Evolutionary conservation across 805 yeast species (phyloP), one percentile per base, ranked within the genome.

Genomic region (Danielia reshetovae): DNA sequence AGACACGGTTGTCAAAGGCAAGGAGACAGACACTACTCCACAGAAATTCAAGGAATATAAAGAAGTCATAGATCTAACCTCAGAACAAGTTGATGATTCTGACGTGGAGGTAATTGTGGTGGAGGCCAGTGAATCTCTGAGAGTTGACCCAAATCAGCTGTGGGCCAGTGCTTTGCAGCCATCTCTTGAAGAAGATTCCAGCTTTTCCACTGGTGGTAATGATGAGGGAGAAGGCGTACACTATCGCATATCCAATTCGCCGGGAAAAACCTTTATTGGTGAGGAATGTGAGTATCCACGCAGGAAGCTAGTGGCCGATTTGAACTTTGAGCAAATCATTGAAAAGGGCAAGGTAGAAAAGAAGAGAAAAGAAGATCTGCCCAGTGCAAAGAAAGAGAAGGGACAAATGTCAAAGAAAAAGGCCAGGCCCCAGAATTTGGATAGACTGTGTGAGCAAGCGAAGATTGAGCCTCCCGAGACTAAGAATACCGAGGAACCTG

Each of bases 251-350:
- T 58, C 62, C 3, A 35, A 51, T 7, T 55, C 63, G 1, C 59
- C 61, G 2, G 34, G 46, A 9, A 36, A 55, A 18, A 45, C 58
- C 2, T 58, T 47, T 32, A 50, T 56, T 23, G 51, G 48, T 11
- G 55, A 49, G 23, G 51, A 38, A 29, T 46, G 32, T 34, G 24
- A 33, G n/a, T 24, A 52, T 18, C 55, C 55, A 11, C 44, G 62
- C 21, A 45, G 55, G 16, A 58, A 58, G 29, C 38, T 55, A 14
- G 62, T 58, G 12, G 62, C 61, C 1, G 53, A 54, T 24, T 38
- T 58, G 24, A 48, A 55, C 30, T 57, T 58, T 27, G 53, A 51
- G 19, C 59, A 58, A 35, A 55, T 58, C n/a, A 37, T 58, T 17
- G 43, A 43, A 13, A 49, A 50, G 33, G 51, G 51, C 9, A 19